These are phyloP conservation scores for Lipomyces japonicus DNA, from an alignment of 805 yeast genomes.

Conservation along the genomic window DNA sequence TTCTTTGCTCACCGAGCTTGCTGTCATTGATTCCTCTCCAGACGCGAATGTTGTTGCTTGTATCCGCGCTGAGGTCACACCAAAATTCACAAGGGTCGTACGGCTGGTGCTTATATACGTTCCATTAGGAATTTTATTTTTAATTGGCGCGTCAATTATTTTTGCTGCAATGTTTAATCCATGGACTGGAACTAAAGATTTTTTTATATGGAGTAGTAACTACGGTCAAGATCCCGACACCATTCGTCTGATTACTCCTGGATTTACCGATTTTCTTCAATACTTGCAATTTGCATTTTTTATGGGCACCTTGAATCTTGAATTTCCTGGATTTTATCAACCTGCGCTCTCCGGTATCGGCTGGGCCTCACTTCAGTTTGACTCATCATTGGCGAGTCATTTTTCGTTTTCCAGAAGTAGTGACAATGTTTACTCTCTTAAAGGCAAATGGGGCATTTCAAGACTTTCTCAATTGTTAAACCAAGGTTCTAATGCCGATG, in stretches of 20 bases:
- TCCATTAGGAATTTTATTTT: constrained; percentile 39
- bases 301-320: constrained; percentile 49
- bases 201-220: constrained; percentile 50
- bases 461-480: constrained; percentile 19
- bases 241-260: constrained; percentile 52
- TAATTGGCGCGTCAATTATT: constrained; percentile 37
- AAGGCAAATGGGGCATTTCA: constrained; percentile 17
- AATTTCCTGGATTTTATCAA: constrained; percentile 61
- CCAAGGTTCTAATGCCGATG: constrained; percentile 31
- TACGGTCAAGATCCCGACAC: constrained; percentile 57
- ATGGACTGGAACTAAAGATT: constrained; percentile 54
- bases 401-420: background rate
- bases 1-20: constrained; percentile 30
- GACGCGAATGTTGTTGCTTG: constrained; percentile 45
- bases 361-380: constrained; percentile 54
- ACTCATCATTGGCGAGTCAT: constrained; percentile 21
- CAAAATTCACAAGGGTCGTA: constrained; percentile 43
- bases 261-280: constrained; percentile 46
- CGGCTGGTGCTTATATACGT: constrained; percentile 42
- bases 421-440: constrained; percentile 25
- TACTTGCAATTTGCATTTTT: constrained; percentile 61
- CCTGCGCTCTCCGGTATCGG: constrained; percentile 50
- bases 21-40: constrained; percentile 32
- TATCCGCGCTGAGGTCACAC: constrained; percentile 47
- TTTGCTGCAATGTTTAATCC: constrained; percentile 48